Evolutionary conservation across 1,284 basidiomycete genomes (phyloP), one percentile per base, ranked within the genome.

Genomic region (Cryptococcus sp.): DNA sequence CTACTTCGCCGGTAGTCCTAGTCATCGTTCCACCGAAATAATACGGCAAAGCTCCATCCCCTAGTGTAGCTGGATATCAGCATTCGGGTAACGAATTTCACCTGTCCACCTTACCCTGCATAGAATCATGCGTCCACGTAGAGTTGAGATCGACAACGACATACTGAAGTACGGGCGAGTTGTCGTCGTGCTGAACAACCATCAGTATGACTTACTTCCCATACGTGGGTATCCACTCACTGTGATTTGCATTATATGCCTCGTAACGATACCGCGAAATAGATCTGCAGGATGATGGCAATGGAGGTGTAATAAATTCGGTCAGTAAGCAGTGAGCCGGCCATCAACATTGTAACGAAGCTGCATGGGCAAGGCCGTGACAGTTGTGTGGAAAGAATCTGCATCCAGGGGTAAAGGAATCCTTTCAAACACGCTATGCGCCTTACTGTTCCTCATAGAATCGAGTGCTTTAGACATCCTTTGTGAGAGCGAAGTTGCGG

Each of bases 21-120:
- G 57, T 53, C 32, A 61, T 61, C 1, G 59, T 61, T 18, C 36
- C 23, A 22, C 53, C 37, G 34, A 54, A 61, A 43, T 61, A 61
- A 2, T 31, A 19, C 4, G 23, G 22, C 11, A 39, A 42, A 10
- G 22, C 23, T n/a, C 7, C 21, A 14, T 25, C 53, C 52, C 34
- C 14, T 14, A 7, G 37, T 36, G 16, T 13, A 3, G 2, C 22
- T 45, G 4, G 10, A n/a, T 25, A 11, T 24, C 16, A 9, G 28
- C 14, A 24, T 28, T 28, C 11, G 28, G 28, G 11, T 28, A n/a
- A n/a, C n/a, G n/a, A n/a, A n/a, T n/a, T n/a, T n/a, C n/a, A n/a
- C n/a, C n/a, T n/a, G n/a, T n/a, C n/a, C n/a, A n/a, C n/a, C 46
- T 21, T 21, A 21, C 22, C 1, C 39, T 48, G 31, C 54, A 47